Base-by-base conservation (phyloP, 495 filamentous ascomycete genomes). In the Aspergillus panamensis region DNA sequence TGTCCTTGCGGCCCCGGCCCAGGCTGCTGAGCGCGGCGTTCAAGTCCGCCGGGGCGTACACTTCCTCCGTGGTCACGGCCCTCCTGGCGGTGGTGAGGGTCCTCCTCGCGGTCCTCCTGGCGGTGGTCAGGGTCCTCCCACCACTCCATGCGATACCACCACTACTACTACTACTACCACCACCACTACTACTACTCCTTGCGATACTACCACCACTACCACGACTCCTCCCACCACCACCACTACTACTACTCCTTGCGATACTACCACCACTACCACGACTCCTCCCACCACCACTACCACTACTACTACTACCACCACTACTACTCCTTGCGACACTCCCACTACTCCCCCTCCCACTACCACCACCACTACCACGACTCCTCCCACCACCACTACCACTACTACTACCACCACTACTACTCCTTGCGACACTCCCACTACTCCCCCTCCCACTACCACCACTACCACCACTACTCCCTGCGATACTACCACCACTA, bases 1-100 rank as follows among this genome's bases (percentile, higher is more conserved):
- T 51, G 55, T 51, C 56, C 56, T 58, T 52, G 56, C 56, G 30
- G 48, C 40, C 17, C 56, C 56, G 19, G 56, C 56, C 30, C 25
- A 30, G 16, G 48, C 52, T 52, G 19, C 6, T 45, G 48, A 58
- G 17, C 56, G 56, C 43, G 42, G 40, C 10, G 14, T 51, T 30
- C 40, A 19, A 5, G 17, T 45, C 19, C 17, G 14, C 30, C 32
- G 55, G 20, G 47, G 37, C 53, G 53, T 8, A 3, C 35, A 39
- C n/a, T n/a, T n/a, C n/a, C n/a, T 39, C 14, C 35, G 39, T 20
- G 35, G n/a, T 20, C 31, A 49, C 30, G 16, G 16, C 37, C 13
- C 12, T 16, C 37, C 12, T 16, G 16, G 16, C 6, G 37, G 16
- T 1, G 13, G n/a, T n/a, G n/a, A n/a, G n/a, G n/a, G n/a, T n/a